These are phyloP conservation scores for Cystobasidium tubakii DNA, from an alignment of 768 basidiomycete genomes.

Conservation along the genomic window DNA sequence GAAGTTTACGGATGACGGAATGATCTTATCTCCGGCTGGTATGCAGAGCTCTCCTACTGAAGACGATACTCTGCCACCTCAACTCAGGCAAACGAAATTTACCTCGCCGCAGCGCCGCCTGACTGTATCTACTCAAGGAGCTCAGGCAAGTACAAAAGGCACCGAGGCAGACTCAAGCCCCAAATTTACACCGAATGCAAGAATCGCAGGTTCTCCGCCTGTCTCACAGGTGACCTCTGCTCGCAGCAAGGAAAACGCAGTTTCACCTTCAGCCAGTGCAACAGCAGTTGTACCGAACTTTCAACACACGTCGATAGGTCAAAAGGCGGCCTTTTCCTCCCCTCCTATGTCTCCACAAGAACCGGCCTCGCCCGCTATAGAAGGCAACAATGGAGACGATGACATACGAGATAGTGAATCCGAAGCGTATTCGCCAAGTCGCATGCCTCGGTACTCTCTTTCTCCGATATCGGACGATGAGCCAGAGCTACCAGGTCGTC, in stretches of 20 bases:
- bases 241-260: too few relatives aligned
- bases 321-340: background rate
- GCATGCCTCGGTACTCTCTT: constrained; percentile 2
- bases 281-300: too few relatives aligned
- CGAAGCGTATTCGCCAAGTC: constrained; percentile 12
- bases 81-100: too few relatives aligned
- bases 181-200: too few relatives aligned
- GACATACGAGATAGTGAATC: background rate
- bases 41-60: background rate
- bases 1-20: background rate
- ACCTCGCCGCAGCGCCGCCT: too few relatives aligned
- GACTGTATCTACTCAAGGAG: too few relatives aligned
- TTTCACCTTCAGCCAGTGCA: too few relatives aligned
- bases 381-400: background rate
- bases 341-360: background rate
- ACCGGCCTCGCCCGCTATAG: background rate
- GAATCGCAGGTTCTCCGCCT: too few relatives aligned
- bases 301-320: too few relatives aligned
- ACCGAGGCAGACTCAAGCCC: too few relatives aligned
- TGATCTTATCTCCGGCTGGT: background rate
- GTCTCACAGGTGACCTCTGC: too few relatives aligned
- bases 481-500: background rate
- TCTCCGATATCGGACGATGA: background rate
- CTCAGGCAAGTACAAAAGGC: too few relatives aligned
- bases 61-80: background rate